phyloP scores from a whole-genome alignment of 2,329 filamentous ascomycete genomes.

The Albophoma yamanashiensis region DNA sequence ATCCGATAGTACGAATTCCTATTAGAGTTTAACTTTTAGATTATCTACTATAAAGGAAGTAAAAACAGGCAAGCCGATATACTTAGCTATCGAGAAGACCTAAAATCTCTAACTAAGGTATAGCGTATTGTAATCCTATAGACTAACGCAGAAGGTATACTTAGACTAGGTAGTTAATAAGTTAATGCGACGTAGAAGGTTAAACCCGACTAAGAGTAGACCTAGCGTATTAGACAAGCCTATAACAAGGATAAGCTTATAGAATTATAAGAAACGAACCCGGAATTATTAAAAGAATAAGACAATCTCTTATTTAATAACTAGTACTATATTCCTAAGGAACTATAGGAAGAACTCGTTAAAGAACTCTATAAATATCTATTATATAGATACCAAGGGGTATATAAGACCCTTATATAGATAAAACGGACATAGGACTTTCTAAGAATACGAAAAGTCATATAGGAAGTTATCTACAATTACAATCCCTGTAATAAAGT shows the following conservation, averaged over 20 bases:
- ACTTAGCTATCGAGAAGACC: background rate
- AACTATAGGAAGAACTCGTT: too few species aligned
- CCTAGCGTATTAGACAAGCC: background rate
- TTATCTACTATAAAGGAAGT: background rate
- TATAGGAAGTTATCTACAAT: too few species aligned
- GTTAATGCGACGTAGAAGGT: background rate
- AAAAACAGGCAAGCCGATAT: background rate
- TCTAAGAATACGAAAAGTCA: too few species aligned
- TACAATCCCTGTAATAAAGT: too few species aligned
- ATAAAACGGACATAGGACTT: too few species aligned
- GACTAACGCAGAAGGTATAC: background rate
- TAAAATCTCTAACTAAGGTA: background rate
- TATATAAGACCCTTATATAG: too few species aligned
- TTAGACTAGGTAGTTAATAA: background rate
- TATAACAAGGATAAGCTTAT: background rate
- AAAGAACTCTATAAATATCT: too few species aligned
- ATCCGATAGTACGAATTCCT: background rate
- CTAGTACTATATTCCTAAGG: background rate
- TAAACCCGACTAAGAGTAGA: background rate
- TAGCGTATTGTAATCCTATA: background rate
- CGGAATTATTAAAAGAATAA: background rate
- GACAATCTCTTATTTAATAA: background rate
- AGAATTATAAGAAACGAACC: background rate
- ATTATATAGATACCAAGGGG: too few species aligned
- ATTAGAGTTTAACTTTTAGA: background rate